Base-by-base conservation (phyloP, 768 basidiomycete genomes). In the Fomitopsis pulvina region DNA sequence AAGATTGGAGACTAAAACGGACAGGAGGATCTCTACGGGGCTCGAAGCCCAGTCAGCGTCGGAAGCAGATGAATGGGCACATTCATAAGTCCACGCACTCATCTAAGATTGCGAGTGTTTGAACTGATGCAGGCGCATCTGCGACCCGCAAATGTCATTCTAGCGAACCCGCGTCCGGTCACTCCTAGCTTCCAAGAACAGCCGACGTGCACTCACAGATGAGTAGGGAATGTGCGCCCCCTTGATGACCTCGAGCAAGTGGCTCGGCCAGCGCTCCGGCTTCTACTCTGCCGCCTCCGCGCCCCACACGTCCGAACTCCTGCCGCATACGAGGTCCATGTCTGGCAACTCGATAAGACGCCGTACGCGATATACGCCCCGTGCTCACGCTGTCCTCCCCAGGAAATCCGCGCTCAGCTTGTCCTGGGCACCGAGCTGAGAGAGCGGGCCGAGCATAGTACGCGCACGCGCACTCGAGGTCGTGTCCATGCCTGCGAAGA, bases 241-340 rank as follows among this genome's bases (percentile, higher is more conserved):
- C 7, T 56, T 49, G 28, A 63, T 57, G n/a, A 47, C 52, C 7
- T 51, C 26, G 0, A 59, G 61, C 8, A 61, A 47, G 8, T 54
- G 59, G 22, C 41, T 38, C 4, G 72, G 56, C 71, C 71, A 76
- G 29, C 73, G 63, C 47, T 74, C 73, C 8, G 74, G 73, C 47
- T 64, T 70, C 68, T 69, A 76, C 46, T 70, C 68, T 9, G 63
- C 30, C 2, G 70, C 64, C 51, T 76, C 73, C 6, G 57, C 54
- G 1, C 73, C 74, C 74, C 74, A 76, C 1, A 71, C 52, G 1
- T 56, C 62, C n/a, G 64, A 61, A 52, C 66, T 60, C 21, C 60
- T 56, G 55, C 74, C 74, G 9, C 60, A 59, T 12, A 60, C 64
- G 10, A 63, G 45, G 51, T 87, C 86, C 12, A 90, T 76, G 57